Evolutionary conservation across 1,284 basidiomycete species (phyloP).

Genomic region (Leccinum ponderosum): DNA sequence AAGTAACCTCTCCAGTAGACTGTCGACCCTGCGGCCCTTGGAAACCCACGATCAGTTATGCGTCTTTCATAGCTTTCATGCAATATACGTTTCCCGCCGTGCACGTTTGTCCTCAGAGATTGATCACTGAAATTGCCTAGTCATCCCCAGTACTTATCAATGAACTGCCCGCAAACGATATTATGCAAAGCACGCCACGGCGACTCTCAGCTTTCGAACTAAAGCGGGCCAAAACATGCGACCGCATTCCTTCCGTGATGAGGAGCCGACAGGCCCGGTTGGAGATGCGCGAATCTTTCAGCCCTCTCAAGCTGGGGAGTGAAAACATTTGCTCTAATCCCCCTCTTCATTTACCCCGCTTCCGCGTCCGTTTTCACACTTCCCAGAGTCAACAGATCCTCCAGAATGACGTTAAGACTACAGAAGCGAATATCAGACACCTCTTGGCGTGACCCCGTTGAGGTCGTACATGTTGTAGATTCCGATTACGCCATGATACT

Average conservation of each 20-base stretch:
- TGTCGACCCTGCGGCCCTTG: not conserved
- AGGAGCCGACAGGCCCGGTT: not conserved
- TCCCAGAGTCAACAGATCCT: not conserved
- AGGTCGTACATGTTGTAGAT: conserved; percentile 18
- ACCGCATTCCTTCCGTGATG: not conserved
- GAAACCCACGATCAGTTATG: not conserved
- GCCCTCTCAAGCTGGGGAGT: not conserved
- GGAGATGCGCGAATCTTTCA: not conserved
- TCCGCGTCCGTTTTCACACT: not conserved
- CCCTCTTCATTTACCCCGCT: not conserved
- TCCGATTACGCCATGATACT: conserved; percentile 13
- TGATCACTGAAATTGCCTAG: not conserved
- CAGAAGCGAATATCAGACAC: conserved; percentile 1
- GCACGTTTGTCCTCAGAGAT: not conserved
- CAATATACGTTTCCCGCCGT: not conserved
- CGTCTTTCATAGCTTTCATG: not conserved
- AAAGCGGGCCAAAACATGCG: not conserved
- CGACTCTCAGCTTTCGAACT: not conserved
- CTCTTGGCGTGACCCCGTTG: conserved; percentile 20
- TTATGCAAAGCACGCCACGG: not conserved
- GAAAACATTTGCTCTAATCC: not conserved
- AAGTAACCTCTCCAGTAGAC: not conserved
- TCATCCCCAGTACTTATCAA: rapidly evolving
- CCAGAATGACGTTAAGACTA: not conserved
- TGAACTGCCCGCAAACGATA: not conserved